Percentiles rank a stretch among this genome's conserved stretches.
Evolutionary conservation across 495 filamentous ascomycete species (phyloP).

Genomic region (Neurospora tetraspora): DNA sequence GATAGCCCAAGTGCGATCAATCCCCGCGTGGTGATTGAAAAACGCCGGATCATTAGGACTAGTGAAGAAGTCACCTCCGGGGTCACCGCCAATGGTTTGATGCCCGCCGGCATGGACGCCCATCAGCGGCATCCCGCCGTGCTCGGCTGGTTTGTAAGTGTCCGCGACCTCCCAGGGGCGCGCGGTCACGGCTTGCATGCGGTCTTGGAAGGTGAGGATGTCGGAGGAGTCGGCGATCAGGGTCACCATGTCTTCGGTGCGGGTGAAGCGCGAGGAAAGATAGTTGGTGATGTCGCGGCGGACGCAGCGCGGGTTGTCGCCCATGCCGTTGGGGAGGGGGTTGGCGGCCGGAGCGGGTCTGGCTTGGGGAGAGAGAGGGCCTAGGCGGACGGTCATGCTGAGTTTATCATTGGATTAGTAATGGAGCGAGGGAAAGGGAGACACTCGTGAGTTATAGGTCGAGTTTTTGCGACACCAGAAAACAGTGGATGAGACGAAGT

Average conservation of each 20-base stretch:
- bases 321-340: slow-evolving; percentile 27
- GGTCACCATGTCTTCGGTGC: slow-evolving; percentile 36
- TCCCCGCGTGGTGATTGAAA: slow-evolving; percentile 56
- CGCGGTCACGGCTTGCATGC: slow-evolving; percentile 23
- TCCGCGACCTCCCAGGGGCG: slow-evolving; percentile 2
- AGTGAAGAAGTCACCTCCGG: slow-evolving; percentile 39
- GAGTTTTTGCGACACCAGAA: background rate
- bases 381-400: slow-evolving; percentile 42
- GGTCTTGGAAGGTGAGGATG: slow-evolving; percentile 36
- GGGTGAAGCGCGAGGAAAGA: slow-evolving; percentile 34
- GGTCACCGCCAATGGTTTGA: slow-evolving; percentile 32
- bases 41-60: slow-evolving; percentile 61
- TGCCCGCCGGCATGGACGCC: slow-evolving; percentile 35
- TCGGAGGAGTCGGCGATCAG: slow-evolving; percentile 36
- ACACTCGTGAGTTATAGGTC: background rate
- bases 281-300: slow-evolving; percentile 51
- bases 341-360: slow-evolving; percentile 28
- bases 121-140: slow-evolving; percentile 15
- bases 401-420: background rate
- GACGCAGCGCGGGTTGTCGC: slow-evolving; percentile 53
- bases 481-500: background rate
- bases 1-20: slow-evolving; percentile 58
- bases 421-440: background rate
- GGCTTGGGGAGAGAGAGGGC: slow-evolving; percentile 31
- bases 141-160: background rate